These are phyloP conservation scores for Lipomyces oligophaga DNA, from an alignment of 805 yeast species.

Conservation along the genomic window DNA sequence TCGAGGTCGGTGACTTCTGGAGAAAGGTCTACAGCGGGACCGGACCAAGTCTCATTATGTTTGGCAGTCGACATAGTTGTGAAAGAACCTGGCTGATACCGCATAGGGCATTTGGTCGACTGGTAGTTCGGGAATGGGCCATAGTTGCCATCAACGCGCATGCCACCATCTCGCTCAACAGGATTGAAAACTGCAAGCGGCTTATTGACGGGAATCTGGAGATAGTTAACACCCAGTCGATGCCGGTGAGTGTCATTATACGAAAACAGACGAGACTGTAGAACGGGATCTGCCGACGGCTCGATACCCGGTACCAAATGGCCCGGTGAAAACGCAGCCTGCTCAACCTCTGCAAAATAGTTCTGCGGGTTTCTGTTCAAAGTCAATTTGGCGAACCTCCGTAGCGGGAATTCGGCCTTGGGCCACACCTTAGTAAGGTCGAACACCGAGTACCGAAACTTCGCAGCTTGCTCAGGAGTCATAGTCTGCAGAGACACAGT, in stretches of 20 bases:
- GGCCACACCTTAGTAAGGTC: conserved; percentile 61
- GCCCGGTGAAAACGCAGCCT: conserved; percentile 65
- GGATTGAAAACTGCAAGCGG: conserved; percentile 45
- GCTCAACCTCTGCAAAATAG: conserved; percentile 51
- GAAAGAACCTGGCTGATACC: conserved; percentile 33
- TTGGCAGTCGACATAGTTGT: conserved; percentile 31
- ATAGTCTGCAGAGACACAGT: conserved; percentile 56
- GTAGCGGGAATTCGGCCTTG: conserved; percentile 51
- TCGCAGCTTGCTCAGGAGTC: conserved; percentile 54
- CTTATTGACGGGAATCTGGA: conserved; percentile 66
- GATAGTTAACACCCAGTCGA: conserved; percentile 66
- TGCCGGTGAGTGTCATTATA: conserved; percentile 75
- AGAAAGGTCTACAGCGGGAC: conserved; percentile 72
- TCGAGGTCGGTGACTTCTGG: conserved; percentile 55
- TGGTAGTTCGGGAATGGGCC: conserved; percentile 50
- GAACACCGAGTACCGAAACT: conserved; percentile 46
- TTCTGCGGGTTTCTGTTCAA: conserved; percentile 55
- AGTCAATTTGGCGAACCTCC: conserved; percentile 53
- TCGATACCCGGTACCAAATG: conserved; percentile 73
- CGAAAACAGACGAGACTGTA: conserved; percentile 71
- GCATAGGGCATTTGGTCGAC: conserved; percentile 24
- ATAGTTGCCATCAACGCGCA: conserved; percentile 47
- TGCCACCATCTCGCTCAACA: conserved; percentile 60
- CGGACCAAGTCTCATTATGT: conserved; percentile 76
- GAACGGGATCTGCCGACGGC: conserved; percentile 72